phyloP scores from a whole-genome alignment of 257 asterid genomes.

The Fraxinus americana region DNA sequence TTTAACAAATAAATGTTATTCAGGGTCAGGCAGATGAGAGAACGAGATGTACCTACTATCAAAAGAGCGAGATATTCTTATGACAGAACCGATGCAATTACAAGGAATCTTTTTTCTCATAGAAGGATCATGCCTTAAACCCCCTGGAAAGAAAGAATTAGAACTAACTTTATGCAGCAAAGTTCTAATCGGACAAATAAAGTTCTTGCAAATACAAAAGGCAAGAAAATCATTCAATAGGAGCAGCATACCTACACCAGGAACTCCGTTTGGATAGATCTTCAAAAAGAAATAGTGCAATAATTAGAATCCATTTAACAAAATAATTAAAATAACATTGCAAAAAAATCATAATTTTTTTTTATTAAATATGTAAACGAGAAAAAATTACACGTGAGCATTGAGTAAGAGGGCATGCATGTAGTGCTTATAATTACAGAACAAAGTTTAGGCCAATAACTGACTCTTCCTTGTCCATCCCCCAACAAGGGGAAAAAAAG shows the following conservation, averaged over 20 bases:
- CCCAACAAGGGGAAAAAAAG: neutral
- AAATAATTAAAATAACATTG: neutral
- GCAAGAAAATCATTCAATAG: conserved; percentile 10
- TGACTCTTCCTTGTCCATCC: neutral
- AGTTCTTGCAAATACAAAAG: neutral
- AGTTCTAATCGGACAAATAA: neutral
- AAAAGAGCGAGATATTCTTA: conserved; percentile 50
- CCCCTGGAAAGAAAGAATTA: conserved; percentile 48
- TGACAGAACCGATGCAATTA: conserved; percentile 71
- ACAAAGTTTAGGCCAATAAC: neutral
- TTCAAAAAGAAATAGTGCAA: conserved; percentile 33
- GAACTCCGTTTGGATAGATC: conserved; percentile 55
- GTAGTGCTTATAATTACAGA: neutral
- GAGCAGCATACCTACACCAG: conserved; percentile 56
- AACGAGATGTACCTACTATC: conserved; percentile 52
- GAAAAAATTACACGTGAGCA: conserved; percentile 12
- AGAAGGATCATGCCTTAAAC: conserved; percentile 35
- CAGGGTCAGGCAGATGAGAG: neutral
- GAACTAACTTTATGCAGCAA: conserved; percentile 16
- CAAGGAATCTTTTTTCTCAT: conserved; percentile 41
- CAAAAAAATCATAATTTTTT: neutral
- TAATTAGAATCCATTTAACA: conserved; percentile 27
- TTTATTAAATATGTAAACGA: neutral
- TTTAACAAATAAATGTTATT: neutral
- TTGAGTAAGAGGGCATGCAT: conserved; percentile 3